Evolutionary conservation across 2,329 filamentous ascomycete species (phyloP), one percentile per base, ranked within the genome.

Genomic region (Apiospora saccharicola): DNA sequence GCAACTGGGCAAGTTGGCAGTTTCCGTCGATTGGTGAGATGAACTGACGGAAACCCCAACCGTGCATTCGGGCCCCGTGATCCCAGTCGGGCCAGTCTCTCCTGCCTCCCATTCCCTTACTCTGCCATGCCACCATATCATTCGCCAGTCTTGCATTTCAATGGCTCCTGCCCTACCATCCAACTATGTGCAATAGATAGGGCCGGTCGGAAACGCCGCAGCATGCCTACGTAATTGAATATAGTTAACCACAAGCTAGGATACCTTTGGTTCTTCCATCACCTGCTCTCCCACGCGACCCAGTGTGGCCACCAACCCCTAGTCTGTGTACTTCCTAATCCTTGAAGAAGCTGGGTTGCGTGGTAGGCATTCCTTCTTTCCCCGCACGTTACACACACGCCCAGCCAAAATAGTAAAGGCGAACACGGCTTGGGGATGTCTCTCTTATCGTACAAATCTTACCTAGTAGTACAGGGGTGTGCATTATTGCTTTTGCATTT

Each of bases 31-130:
- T 61, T 61, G 57, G 57, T 64, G 34, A 61, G 53, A 61, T 61
- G 53, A 61, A 61, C 30, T 61, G 53, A 22, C 26, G 53, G 16
- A 30, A 61, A 61, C 30, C 53, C 53, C 30, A 61, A 61, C 53
- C 53, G 53, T 61, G 53, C 53, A 61, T 61, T 61, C 53, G 53
- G 30, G 53, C 30, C 53, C 53, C 53, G 19, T 61, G 16, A 61
- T 61, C 53, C 53, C 51, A 57, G 51, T 41, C 37, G 37, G 37
- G 37, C 44, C 46, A 47, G 19, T 61, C 49, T n/a, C 51, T 26
- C 49, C 26, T 26, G 14, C 24, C 24, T 8, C 49, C 49, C 7
- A 3, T n/a, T 12, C 24, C 7, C 26, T 61, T 26, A 4, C 53
- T 37, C 26, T 61, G 19, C 3, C 30, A 16, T 37, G 53, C 53